Evolutionary conservation across 2,329 filamentous ascomycete genomes (phyloP).

Genomic region (Talaromyces atroroseus): DNA sequence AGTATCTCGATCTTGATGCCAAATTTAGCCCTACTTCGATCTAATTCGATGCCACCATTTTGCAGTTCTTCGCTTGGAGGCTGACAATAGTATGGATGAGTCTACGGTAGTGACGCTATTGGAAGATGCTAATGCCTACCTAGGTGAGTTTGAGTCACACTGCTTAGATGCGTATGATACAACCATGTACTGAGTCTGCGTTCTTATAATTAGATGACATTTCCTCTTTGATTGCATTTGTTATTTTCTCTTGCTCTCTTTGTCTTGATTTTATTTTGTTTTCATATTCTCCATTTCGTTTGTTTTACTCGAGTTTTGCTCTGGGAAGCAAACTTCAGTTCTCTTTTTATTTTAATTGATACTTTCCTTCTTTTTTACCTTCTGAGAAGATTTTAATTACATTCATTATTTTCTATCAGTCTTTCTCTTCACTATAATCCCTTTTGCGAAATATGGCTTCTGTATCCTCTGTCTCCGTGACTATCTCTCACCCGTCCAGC

Average conservation of each 20-base stretch:
- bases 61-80: background rate
- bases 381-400: background rate
- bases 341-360: background rate
- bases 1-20: background rate
- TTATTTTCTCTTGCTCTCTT: background rate
- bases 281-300: conserved; percentile 6
- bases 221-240: background rate
- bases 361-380: background rate
- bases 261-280: background rate
- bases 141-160: background rate
- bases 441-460: conserved; percentile 23
- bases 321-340: conserved; percentile 11
- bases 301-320: conserved; percentile 7
- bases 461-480: conserved; percentile 20
- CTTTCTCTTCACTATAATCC: conserved; percentile 1
- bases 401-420: background rate
- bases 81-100: background rate
- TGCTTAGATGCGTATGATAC: background rate
- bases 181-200: background rate
- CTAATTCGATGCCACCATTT: conserved; percentile 1
- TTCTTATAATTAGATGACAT: conserved; percentile 10
- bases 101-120: background rate
- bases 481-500: conserved; percentile 25
- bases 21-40: background rate
- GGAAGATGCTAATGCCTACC: background rate